A percentile compares a stretch with the other conserved stretches of the same genome.
Conservation (phyloP, 345 rosid genomes). For the Ceriops decandra region DNA sequence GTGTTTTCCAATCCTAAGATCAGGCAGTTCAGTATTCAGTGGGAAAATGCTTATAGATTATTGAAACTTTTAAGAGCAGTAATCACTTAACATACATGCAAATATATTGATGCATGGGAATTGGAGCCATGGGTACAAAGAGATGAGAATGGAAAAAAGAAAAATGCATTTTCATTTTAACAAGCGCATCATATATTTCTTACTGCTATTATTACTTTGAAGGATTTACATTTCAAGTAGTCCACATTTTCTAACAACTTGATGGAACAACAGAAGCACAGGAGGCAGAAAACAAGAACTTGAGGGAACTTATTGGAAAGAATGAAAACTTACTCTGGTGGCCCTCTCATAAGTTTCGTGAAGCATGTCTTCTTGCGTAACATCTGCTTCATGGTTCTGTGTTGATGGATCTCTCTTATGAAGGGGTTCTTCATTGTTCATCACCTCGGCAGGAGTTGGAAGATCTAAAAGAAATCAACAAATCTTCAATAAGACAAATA, state of each 20-base stretch:
- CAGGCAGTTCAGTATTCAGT: no score
- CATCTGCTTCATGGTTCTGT: conserved; percentile 25
- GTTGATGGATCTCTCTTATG: conserved; percentile 31
- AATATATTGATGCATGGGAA: no score
- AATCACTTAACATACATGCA: no score
- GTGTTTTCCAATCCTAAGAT: no score
- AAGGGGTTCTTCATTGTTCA: conserved; percentile 31
- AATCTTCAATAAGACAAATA: background rate
- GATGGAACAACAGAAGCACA: background rate
- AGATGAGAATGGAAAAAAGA: no score
- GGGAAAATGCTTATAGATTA: no score
- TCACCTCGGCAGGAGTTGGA: conserved; percentile 29
- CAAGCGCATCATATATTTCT: no score
- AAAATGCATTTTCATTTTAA: no score
- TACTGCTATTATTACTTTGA: no score
- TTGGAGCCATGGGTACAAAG: no score
- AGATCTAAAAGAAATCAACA: conserved; percentile 12
- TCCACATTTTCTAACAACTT: background rate
- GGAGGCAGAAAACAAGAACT: background rate
- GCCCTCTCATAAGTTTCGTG: conserved; percentile 49
- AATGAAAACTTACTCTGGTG: conserved; percentile 35
- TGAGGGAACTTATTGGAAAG: conserved; percentile 5
- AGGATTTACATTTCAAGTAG: background rate
- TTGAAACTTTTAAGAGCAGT: no score
- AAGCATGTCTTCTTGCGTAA: conserved; percentile 47